Base-by-base conservation (phyloP, 768 basidiomycete genomes). In the Pulveroboletus frians region DNA sequence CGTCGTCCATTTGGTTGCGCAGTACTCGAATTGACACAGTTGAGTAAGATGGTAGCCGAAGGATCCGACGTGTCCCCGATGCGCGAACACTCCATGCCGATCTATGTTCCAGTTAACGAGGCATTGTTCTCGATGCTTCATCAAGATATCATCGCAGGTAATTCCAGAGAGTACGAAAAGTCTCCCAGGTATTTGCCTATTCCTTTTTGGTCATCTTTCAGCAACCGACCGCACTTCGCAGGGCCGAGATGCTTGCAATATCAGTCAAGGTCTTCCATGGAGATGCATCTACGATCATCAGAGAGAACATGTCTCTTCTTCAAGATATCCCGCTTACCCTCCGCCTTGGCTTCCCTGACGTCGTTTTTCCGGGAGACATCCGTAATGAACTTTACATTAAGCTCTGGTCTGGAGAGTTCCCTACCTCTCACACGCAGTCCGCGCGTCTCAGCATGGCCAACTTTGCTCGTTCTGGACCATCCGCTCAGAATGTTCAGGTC, bases 301-400 rank as follows among this genome's bases (percentile, higher is more conserved):
- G 78, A 48, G 92, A 95, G 66, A 92, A 95, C 64, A 84, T 87
- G 23, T 85, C 87, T 1, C 69, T 94, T 15, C 73, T 97, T 20
- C 84, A 86, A 51, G 89, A 87, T 55, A 79, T 82, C 9, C 88
- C 94, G 0, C 78, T 84, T 39, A 93, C 92, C 2, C 71, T 86
- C 11, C 87, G 92, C 3, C 81, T 98, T 30, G 92, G 92, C 27
- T 98, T 98, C 64, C 89, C 95, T 0, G 95, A 98, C 57, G 93
- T 96, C 7, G 93, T 95, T 9, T 93, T 93, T 62, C 94, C 94
- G 3, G 90, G 88, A 7, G 87, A 90, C 53, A 70, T 81, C n/a
- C 83, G 95, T 14, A 97, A 98, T 60, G 95, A 98, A 55, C 76
- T 97, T 11, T 98, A 97, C 67, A 79, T 97, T 72, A 96, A 96